Evolutionary conservation across 2,329 filamentous ascomycete species (phyloP).

Genomic region (Fusarium camptoceras): DNA sequence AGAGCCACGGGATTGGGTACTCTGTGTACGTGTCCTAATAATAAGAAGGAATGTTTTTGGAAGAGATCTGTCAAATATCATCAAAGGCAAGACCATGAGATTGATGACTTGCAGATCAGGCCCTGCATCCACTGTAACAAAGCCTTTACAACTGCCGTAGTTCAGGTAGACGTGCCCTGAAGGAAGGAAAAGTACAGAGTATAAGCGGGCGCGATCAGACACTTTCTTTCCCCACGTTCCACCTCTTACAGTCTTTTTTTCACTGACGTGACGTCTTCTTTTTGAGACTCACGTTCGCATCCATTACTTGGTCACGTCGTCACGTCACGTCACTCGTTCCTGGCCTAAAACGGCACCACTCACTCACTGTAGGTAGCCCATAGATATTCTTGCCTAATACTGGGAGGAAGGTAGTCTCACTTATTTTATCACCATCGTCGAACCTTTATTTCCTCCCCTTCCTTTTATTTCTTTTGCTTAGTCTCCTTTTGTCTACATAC

Average conservation of each 20-base stretch:
- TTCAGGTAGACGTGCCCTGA: background rate
- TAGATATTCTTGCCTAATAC: constrained; percentile 29
- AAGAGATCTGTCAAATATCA: constrained; percentile 19
- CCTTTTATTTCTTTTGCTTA: constrained; percentile 4
- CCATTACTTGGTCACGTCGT: constrained; percentile 4
- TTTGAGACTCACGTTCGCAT: background rate
- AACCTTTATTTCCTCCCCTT: background rate
- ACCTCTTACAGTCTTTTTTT: background rate
- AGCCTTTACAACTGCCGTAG: background rate
- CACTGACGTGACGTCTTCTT: background rate
- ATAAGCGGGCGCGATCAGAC: background rate
- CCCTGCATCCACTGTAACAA: background rate
- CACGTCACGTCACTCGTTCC: constrained; percentile 14
- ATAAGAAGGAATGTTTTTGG: background rate
- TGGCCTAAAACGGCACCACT: background rate
- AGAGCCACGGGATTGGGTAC: constrained; percentile 34
- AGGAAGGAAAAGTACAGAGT: background rate
- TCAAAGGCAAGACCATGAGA: background rate
- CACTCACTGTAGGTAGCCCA: background rate
- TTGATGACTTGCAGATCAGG: background rate
- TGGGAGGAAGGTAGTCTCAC: no score
- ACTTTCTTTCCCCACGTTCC: background rate
- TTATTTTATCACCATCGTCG: background rate
- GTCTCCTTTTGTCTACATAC: constrained; percentile 14
- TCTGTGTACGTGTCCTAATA: constrained; percentile 33